Conservation (phyloP, 1,284 basidiomycete genomes). For the Takashimella tepidaria region DNA sequence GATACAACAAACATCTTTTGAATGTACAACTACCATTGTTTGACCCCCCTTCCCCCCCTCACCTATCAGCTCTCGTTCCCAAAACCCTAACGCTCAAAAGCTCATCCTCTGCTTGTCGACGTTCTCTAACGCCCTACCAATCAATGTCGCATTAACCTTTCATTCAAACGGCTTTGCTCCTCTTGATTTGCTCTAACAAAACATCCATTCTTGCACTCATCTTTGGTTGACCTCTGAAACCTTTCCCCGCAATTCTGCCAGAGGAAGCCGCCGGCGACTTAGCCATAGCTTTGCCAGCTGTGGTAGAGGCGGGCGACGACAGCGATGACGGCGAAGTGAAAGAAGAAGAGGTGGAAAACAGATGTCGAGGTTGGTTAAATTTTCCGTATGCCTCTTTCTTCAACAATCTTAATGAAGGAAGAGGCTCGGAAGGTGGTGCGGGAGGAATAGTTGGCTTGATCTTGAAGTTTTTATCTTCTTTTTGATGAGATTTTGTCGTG, state of each 20-base stretch:
- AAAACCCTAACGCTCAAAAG: too few species aligned
- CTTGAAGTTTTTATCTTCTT: too few species aligned
- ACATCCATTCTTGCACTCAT: constrained; percentile 48
- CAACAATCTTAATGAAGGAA: constrained; percentile 12
- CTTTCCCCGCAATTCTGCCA: background rate
- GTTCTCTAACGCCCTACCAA: too few species aligned
- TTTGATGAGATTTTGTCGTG: background rate
- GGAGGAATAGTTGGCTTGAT: background rate
- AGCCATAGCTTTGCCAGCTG: background rate
- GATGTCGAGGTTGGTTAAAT: constrained; percentile 19
- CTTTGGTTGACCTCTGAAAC: constrained; percentile 43
- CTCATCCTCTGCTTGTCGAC: too few species aligned
- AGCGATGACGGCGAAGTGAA: too few species aligned
- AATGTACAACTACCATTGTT: too few species aligned
- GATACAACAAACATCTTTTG: too few species aligned
- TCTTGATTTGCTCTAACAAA: constrained; percentile 47
- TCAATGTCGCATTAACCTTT: too few species aligned
- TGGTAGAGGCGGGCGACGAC: too few species aligned
- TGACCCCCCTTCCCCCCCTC: too few species aligned
- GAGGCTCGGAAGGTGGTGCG: background rate
- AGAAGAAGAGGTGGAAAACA: background rate
- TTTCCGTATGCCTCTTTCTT: constrained; percentile 43
- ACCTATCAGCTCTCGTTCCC: too few species aligned
- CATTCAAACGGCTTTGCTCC: constrained; percentile 31
- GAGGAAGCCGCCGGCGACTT: background rate